Evolutionary conservation across 164 flowering plant genomes (phyloP).

Genomic region (Nymphaea colorata): DNA sequence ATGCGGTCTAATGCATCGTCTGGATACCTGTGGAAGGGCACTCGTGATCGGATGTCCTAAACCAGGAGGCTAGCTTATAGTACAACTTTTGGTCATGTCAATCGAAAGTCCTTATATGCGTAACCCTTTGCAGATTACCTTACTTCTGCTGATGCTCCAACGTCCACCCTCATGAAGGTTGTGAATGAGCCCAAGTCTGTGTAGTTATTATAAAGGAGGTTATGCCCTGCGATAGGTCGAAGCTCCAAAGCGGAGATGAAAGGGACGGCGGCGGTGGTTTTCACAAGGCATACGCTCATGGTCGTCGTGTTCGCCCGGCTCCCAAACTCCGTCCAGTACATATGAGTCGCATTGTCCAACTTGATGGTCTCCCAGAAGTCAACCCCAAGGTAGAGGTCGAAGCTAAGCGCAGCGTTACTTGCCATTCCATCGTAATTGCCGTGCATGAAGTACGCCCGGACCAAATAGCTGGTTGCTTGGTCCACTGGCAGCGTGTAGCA

Average conservation of each 20-base stretch:
- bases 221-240: constrained; percentile 9
- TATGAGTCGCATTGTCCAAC: constrained; percentile 5
- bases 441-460: constrained; percentile 1
- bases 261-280: constrained; percentile 25
- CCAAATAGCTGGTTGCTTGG: not conserved
- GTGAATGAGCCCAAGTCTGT: no score
- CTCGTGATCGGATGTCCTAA: no score
- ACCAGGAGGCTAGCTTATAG: no score
- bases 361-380: constrained; percentile 19
- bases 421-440: constrained; percentile 14
- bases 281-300: constrained; percentile 26
- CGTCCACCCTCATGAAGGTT: no score
- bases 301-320: constrained; percentile 5
- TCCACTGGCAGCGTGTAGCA: not conserved
- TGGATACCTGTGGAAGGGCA: not conserved
- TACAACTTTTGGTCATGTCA: no score
- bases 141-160: no score
- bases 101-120: no score
- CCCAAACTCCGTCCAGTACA: constrained; percentile 17
- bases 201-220: no score
- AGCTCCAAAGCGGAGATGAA: constrained; percentile 34
- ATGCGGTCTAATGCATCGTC: constrained; percentile 8
- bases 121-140: no score
- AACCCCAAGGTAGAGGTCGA: constrained; percentile 29
- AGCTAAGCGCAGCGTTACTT: constrained; percentile 9